Base-by-base conservation (phyloP, 768 basidiomycete genomes). In the Phanerochaete sordida region DNA sequence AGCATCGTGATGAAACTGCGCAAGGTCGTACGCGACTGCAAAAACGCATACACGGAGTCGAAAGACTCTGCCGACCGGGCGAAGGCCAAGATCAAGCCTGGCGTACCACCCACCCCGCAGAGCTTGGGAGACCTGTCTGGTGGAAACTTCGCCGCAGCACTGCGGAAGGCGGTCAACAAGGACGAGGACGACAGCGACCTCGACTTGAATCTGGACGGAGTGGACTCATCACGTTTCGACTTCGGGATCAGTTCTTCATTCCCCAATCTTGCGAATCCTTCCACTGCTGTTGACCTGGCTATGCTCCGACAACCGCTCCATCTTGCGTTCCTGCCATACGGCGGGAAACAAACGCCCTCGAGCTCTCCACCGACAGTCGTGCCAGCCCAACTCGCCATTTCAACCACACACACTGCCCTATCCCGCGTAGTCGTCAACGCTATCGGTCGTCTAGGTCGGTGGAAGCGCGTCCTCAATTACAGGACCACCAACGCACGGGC, bases 21-120 rank as follows among this genome's bases (percentile, higher is more conserved):
- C 73, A 93, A 92, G 67, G 86, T 94, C 45, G 87, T 88, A 39
- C 85, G 90, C 65, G 88, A 91, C 56, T 91, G 91, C 70, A 92
- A 88, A 73, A 81, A 85, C 54, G 82, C 79, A 1, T 87, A 90
- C 43, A 67, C 69, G 21, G 65, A 65, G 28, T 64, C 45, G 6
- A 30, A 30, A 30, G 44, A 27, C 35, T 27, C 49, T 13, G 35
- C 35, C 33, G 56, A 24, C 15, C 21, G 43, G 13, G 35, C 49
- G 5, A 45, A 43, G 35, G 23, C 46, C 7, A 45, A 51, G 45
- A 7, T 30, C n/a, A 55, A 45, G 16, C 16, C 57, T 23, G 23
- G 51, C 26, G 43, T 47, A 19, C 31, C 52, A 21, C 19, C 35
- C 1, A 27, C 47, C 1, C 58, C 61, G 5, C 30, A 54, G 26